phyloP scores from a whole-genome alignment of 345 rosid genomes.

The Tarenaya hassleriana region DNA sequence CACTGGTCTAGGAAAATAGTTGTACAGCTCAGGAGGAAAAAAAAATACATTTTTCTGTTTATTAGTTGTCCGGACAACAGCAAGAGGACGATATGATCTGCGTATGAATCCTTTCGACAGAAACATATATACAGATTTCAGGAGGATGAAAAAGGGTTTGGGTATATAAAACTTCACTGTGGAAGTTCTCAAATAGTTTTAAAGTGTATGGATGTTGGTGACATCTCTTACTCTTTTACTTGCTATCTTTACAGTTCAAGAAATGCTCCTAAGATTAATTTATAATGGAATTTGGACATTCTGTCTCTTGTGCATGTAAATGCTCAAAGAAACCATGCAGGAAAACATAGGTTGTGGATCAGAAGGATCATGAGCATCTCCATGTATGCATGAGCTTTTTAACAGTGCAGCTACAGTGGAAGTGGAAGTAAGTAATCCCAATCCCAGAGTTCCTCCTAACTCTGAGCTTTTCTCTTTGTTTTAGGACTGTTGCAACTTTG shows the following conservation, averaged over 20 bases:
- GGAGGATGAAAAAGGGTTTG: slow-evolving; percentile 12
- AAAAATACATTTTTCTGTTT: too few species aligned
- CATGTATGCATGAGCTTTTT: too few species aligned
- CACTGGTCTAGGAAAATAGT: slow-evolving; percentile 4
- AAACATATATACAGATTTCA: slow-evolving; percentile 15
- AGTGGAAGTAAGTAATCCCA: slow-evolving; percentile 8
- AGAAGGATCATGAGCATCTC: neutral
- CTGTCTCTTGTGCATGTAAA: neutral
- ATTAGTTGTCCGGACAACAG: too few species aligned
- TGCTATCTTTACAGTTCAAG: neutral
- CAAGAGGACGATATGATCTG: too few species aligned
- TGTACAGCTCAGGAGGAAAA: too few species aligned
- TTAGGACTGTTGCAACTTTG: neutral
- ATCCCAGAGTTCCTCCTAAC: slow-evolving; percentile 3
- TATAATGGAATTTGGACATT: neutral
- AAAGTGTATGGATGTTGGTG: slow-evolving; percentile 17
- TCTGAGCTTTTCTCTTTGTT: neutral
- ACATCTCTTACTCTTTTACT: slow-evolving; percentile 9
- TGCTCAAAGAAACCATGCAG: slow-evolving; percentile 2
- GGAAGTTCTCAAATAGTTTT: slow-evolving; percentile 7
- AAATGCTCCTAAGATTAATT: slow-evolving; percentile 7
- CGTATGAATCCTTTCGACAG: slow-evolving; percentile 14
- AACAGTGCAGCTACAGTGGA: too few species aligned
- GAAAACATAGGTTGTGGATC: slow-evolving; percentile 3
- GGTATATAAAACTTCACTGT: too few species aligned